Conservation (phyloP, 2,329 filamentous ascomycete species). For the Epichloe amarillans region DNA sequence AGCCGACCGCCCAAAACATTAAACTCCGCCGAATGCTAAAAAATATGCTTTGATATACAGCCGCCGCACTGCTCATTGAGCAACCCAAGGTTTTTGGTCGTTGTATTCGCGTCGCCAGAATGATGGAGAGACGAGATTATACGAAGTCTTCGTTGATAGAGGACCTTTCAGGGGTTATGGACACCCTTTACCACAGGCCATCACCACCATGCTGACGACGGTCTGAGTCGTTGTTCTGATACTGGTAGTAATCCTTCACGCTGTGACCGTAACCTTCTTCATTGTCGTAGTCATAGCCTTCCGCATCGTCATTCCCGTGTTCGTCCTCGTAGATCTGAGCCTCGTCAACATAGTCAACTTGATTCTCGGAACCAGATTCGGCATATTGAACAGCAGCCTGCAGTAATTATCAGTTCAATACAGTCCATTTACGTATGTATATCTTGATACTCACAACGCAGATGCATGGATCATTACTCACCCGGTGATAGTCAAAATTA, state of each 20-base stretch:
- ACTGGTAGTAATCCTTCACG: conserved; percentile 28
- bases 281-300: conserved; percentile 25
- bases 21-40: conserved; percentile 24
- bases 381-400: conserved; percentile 34
- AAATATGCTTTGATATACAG: conserved; percentile 13
- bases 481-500: conserved; percentile 40
- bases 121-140: conserved; percentile 1
- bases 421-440: conserved; percentile 1
- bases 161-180: not conserved
- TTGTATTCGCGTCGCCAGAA: conserved; percentile 7
- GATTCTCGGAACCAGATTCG: conserved; percentile 27
- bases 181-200: conserved; percentile 29
- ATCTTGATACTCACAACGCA: not conserved
- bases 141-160: conserved; percentile 6
- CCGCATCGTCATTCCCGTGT: conserved; percentile 27
- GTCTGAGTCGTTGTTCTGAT: conserved; percentile 21
- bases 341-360: conserved; percentile 37
- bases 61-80: conserved; percentile 3
- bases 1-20: conserved; percentile 13
- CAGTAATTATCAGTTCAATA: not conserved
- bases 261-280: conserved; percentile 25
- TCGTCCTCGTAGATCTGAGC: conserved; percentile 41
- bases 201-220: conserved; percentile 22
- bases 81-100: not conserved
- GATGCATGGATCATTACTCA: conserved; percentile 18